Evolutionary conservation across 768 basidiomycete genomes (phyloP).

Genomic region (Boletus pseudo-olivaceus): DNA sequence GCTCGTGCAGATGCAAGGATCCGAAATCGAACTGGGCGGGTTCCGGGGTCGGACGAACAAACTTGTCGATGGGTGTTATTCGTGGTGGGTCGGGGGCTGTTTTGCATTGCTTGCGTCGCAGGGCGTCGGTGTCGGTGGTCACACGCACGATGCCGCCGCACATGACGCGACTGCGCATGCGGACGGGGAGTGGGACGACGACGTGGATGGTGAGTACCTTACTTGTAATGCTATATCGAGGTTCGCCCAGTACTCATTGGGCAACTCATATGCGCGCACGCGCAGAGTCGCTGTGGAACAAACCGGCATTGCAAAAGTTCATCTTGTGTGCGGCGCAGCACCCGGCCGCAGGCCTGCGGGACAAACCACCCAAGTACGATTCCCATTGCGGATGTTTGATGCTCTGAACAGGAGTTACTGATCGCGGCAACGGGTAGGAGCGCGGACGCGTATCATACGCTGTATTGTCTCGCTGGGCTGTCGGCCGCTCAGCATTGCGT

Average conservation of each 20-base stretch:
- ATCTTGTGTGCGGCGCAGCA: constrained; percentile 84
- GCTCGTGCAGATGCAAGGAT: constrained; percentile 84
- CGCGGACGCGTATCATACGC: constrained; percentile 95
- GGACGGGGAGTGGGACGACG: constrained; percentile 63
- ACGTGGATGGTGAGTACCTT: constrained; percentile 55
- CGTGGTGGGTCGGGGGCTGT: constrained; percentile 98
- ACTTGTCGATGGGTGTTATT: constrained; percentile 98
- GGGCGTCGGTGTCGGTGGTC: constrained; percentile 34
- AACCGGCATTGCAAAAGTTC: constrained; percentile 80
- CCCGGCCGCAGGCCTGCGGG: constrained; percentile 80
- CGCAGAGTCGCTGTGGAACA: constrained; percentile 50
- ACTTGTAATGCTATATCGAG: not conserved
- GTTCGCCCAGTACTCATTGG: not conserved
- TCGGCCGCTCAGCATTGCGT: constrained; percentile 85
- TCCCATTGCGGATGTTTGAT: not conserved
- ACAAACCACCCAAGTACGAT: constrained; percentile 90
- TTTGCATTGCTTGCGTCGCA: constrained; percentile 73
- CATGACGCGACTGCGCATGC: constrained; percentile 10
- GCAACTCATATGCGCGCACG: not conserved
- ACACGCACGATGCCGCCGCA: not conserved
- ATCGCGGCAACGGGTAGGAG: constrained; percentile 39
- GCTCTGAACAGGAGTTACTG: not conserved
- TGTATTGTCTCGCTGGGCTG: constrained; percentile 89
- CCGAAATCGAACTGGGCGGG: constrained; percentile 80
- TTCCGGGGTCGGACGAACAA: constrained; percentile 95